Percentiles rank a stretch among this genome's conserved stretches.
Evolutionary conservation across 768 basidiomycete species (phyloP).

Genomic region (Boletus insuetus): DNA sequence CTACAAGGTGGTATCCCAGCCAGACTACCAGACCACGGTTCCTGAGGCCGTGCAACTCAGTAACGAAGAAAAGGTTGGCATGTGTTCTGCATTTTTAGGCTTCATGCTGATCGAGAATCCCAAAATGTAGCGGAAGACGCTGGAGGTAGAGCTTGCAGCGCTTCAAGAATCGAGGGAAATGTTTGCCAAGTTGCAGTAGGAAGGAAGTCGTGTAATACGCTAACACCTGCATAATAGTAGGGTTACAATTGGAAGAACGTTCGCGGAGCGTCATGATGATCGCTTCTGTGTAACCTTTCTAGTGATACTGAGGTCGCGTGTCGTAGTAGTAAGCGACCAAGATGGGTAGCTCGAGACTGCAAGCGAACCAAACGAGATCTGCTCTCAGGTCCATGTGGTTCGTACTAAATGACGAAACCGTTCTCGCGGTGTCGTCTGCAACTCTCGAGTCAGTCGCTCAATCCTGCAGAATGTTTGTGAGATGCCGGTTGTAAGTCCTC

Average conservation of each 20-base stretch:
- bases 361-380: too few species aligned
- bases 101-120: not conserved
- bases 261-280: too few species aligned
- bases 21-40: conserved; percentile 78
- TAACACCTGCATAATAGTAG: too few species aligned
- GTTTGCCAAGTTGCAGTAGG: conserved; percentile 65
- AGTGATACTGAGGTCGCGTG: too few species aligned
- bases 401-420: too few species aligned
- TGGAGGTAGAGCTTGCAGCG: conserved; percentile 78
- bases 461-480: not conserved
- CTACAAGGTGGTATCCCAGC: conserved; percentile 62
- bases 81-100: not conserved
- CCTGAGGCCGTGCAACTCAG: conserved; percentile 70
- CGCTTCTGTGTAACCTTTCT: too few species aligned
- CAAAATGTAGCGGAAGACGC: conserved; percentile 27
- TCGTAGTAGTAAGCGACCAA: too few species aligned
- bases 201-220: not conserved
- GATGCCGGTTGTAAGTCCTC: not conserved
- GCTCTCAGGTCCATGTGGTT: too few species aligned
- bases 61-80: conserved; percentile 77
- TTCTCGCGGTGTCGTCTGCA: too few species aligned
- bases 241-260: too few species aligned
- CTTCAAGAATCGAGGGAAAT: conserved; percentile 69
- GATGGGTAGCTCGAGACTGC: too few species aligned
- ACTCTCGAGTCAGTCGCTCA: not conserved